phyloP scores from a whole-genome alignment of 2,329 filamentous ascomycete genomes.

The Aspergillus aculeatinus region DNA sequence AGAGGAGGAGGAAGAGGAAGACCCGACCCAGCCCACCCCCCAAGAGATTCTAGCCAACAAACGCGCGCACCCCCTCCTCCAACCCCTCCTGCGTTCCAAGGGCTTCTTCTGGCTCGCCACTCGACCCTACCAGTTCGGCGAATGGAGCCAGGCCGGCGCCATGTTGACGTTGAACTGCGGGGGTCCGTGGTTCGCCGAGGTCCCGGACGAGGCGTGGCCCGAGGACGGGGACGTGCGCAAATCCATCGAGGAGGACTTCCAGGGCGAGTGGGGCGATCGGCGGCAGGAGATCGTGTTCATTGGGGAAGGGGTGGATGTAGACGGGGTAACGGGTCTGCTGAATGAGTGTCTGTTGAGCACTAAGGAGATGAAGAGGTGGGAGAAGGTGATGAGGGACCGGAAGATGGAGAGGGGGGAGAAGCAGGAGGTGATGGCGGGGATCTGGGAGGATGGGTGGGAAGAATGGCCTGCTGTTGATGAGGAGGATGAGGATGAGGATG shows the following conservation, averaged over 20 bases:
- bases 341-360: conserved; percentile 64
- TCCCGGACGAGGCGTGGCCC: conserved; percentile 54
- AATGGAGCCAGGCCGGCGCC: conserved; percentile 48
- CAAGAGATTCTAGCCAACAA: conserved; percentile 41
- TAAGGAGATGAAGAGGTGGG: conserved; percentile 57
- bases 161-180: conserved; percentile 46
- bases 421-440: conserved; percentile 47
- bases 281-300: conserved; percentile 74
- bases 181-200: conserved; percentile 58
- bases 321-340: conserved; percentile 53
- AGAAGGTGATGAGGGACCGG: conserved; percentile 51
- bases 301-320: conserved; percentile 61
- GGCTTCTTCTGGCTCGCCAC: conserved; percentile 49
- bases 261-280: conserved; percentile 63
- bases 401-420: conserved; percentile 41
- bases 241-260: conserved; percentile 53
- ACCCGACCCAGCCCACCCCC: conserved; percentile 32
- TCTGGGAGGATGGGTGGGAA: conserved; percentile 62
- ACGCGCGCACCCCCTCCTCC: conserved; percentile 37
- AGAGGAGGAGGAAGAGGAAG: conserved; percentile 24
- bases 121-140: conserved; percentile 42
- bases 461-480: conserved; percentile 47
- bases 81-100: conserved; percentile 44
- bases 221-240: conserved; percentile 49
- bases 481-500: conserved; percentile 22